Conservation (phyloP, 805 yeast genomes). For the Isabelozyma heimii region DNA sequence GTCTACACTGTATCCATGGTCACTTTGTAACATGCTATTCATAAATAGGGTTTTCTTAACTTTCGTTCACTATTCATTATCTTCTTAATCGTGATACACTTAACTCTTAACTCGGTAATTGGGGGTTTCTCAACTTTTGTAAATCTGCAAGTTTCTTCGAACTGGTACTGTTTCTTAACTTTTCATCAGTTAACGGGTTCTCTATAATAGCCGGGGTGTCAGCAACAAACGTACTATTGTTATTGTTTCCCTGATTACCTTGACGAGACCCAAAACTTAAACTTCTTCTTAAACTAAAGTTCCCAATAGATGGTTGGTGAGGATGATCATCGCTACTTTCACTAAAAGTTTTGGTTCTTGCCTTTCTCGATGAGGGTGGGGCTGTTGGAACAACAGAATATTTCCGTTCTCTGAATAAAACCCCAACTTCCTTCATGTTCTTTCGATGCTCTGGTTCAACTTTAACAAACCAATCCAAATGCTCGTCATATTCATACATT, state of each 20-base stretch:
- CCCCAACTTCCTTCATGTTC: constrained; percentile 68
- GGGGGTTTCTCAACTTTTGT: background rate
- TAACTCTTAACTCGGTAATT: too few relatives aligned
- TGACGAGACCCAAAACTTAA: constrained; percentile 10
- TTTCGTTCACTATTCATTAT: too few relatives aligned
- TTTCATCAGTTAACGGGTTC: too few relatives aligned
- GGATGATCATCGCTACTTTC: constrained; percentile 1
- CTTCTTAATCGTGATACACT: too few relatives aligned
- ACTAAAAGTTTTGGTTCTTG: constrained; percentile 3
- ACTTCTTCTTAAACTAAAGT: constrained; percentile 26
- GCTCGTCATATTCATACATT: constrained; percentile 82
- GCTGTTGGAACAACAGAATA: constrained; percentile 78
- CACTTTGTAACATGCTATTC: too few relatives aligned
- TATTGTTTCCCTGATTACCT: background rate
- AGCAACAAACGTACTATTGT: background rate
- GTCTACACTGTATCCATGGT: too few relatives aligned
- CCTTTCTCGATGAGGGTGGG: constrained; percentile 38
- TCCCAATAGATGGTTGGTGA: constrained; percentile 3
- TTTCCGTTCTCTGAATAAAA: constrained; percentile 65
- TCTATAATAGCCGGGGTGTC: background rate
- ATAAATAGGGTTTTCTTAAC: too few relatives aligned
- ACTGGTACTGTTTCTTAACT: too few relatives aligned
- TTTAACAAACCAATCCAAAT: constrained; percentile 70
- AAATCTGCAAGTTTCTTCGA: background rate
- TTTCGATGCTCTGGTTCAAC: constrained; percentile 56